Evolutionary conservation across 176 grass and related monocot genomes (phyloP).

Genomic region (Cenchrus americanus): DNA sequence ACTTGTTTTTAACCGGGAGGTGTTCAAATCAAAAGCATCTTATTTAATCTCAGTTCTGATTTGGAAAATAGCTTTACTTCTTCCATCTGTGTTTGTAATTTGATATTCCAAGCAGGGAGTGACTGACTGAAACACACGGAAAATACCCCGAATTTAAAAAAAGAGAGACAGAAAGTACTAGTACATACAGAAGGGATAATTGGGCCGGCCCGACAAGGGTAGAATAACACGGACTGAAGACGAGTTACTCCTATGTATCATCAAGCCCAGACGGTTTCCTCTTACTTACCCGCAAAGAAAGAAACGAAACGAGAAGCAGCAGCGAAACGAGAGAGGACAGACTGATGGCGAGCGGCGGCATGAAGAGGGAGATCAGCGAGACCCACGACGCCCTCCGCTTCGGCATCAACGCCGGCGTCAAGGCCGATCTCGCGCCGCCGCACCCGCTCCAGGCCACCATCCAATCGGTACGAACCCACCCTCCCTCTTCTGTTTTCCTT

Average conservation of each 20-base stretch:
- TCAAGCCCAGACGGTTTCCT: not conserved
- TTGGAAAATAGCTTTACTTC: too few species aligned
- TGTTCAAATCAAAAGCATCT: too few species aligned
- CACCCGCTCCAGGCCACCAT: constrained; percentile 59
- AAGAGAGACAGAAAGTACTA: too few species aligned
- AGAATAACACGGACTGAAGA: not conserved
- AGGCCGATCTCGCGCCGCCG: constrained; percentile 46
- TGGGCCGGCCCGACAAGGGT: constrained; percentile 5
- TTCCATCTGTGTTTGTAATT: too few species aligned
- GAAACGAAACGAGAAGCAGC: not conserved
- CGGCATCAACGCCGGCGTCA: constrained; percentile 58
- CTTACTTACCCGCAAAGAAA: constrained; percentile 51
- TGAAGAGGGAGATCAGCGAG: constrained; percentile 55
- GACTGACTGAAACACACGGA: too few species aligned
- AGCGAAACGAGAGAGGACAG: not conserved
- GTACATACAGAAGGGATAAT: too few species aligned
- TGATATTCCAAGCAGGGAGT: too few species aligned
- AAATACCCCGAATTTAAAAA: too few species aligned
- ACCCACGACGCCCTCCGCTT: constrained; percentile 60
- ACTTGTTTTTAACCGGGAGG: not conserved
- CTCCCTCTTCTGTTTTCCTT: not conserved
- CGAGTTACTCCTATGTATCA: not conserved
- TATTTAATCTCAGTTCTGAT: too few species aligned
- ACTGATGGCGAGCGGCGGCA: constrained; percentile 51
- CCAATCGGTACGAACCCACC: constrained; percentile 43